phyloP scores from a whole-genome alignment of 2,329 filamentous ascomycete species.

The Phyllosticta capitalensis region DNA sequence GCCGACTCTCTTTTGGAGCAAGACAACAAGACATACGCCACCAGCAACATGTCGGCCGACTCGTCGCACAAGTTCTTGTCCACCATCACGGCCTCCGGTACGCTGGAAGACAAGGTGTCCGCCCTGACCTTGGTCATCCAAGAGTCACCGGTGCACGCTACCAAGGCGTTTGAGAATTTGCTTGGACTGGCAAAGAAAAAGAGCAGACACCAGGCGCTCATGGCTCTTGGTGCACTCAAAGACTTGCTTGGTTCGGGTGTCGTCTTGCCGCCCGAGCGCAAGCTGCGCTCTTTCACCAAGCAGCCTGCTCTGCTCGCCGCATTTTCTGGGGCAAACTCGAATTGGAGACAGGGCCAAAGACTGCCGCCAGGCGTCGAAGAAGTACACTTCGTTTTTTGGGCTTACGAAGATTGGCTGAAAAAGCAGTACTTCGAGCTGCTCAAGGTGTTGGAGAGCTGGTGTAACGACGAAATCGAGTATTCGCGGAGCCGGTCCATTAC shows the following conservation, averaged over 20 bases:
- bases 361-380: conserved; percentile 67
- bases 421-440: conserved; percentile 86
- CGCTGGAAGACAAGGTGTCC: conserved; percentile 91
- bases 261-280: conserved; percentile 71
- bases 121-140: conserved; percentile 89
- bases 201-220: conserved; percentile 83
- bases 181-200: conserved; percentile 81
- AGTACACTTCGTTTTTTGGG: conserved; percentile 75
- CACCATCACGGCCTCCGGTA: conserved; percentile 93
- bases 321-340: conserved; percentile 51
- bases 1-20: conserved; percentile 65
- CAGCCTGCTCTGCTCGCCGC: conserved; percentile 69
- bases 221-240: conserved; percentile 85
- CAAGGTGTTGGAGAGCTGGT: conserved; percentile 86
- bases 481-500: conserved; percentile 80
- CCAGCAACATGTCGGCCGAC: conserved; percentile 61
- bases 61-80: conserved; percentile 94
- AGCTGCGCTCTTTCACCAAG: conserved; percentile 66
- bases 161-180: conserved; percentile 77
- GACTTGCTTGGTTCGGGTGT: conserved; percentile 88
- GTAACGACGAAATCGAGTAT: conserved; percentile 90
- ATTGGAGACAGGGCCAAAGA: conserved; percentile 60
- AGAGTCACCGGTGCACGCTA: conserved; percentile 90
- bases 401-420: conserved; percentile 93
- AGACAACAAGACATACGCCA: conserved; percentile 67